phyloP scores from a whole-genome alignment of 208 protist genomes.

The Naegleria lovaniensis region DNA sequence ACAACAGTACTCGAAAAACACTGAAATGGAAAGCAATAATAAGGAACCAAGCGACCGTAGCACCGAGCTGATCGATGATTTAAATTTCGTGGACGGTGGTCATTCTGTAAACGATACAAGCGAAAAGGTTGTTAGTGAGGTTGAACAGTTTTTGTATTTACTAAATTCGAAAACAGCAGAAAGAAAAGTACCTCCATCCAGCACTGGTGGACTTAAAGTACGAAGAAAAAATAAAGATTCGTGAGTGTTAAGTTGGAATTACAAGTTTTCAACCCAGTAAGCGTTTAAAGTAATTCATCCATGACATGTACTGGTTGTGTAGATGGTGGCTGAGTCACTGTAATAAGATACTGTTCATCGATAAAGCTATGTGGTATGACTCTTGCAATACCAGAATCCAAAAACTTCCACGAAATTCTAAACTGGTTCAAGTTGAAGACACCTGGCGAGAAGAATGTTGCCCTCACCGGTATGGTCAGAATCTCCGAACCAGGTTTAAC shows the following conservation, averaged over 20 bases:
- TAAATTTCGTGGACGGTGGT: too few species aligned
- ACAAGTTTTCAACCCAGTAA: too few species aligned
- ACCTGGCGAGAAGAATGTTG: slow-evolving; percentile 11
- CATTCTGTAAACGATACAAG: too few species aligned
- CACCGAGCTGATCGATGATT: not conserved
- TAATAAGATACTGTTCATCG: not conserved
- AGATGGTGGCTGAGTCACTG: not conserved
- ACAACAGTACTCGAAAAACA: not conserved
- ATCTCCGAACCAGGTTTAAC: not conserved
- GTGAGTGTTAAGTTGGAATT: too few species aligned
- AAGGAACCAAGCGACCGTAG: not conserved
- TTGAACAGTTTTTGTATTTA: not conserved
- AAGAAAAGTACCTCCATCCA: not conserved
- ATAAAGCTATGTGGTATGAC: not conserved
- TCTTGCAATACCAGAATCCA: not conserved
- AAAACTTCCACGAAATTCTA: not conserved
- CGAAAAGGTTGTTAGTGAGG: not conserved
- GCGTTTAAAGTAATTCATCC: too few species aligned
- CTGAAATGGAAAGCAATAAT: not conserved
- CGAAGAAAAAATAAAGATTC: not conserved
- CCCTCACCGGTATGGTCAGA: not conserved
- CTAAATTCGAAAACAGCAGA: not conserved
- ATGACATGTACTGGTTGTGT: not conserved
- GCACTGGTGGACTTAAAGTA: not conserved
- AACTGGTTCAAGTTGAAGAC: slow-evolving; percentile 17